Conservation (phyloP, 1,139 yeast species). For the Chernovozyma aurita region DNA sequence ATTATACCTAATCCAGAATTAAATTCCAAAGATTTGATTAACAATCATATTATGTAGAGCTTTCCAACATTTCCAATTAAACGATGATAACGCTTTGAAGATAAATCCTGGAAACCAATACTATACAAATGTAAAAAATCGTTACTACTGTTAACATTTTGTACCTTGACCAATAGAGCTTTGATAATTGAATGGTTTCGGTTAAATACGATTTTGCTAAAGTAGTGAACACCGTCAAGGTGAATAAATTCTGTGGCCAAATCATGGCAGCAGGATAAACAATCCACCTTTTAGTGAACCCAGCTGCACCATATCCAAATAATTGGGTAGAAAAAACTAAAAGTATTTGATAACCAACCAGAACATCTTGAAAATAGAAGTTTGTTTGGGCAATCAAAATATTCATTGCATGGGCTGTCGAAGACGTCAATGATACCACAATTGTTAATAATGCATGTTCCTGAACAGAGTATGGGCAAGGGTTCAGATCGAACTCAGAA, state of each 20-base stretch:
- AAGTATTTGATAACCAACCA: constrained; percentile 9
- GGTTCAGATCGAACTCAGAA: constrained; percentile 14
- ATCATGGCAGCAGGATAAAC: constrained; percentile 21
- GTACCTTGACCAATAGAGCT: constrained; percentile 16
- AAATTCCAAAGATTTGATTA: too few relatives aligned
- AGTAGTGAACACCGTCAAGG: constrained; percentile 21
- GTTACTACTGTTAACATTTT: constrained; percentile 18
- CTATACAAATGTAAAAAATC: constrained; percentile 38
- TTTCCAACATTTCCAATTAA: too few relatives aligned
- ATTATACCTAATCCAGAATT: too few relatives aligned
- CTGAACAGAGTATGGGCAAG: constrained; percentile 14
- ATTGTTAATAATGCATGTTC: constrained; percentile 9
- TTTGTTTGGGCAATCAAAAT: constrained; percentile 13
- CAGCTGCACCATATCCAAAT: constrained; percentile 21
- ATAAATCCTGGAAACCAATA: too few relatives aligned
- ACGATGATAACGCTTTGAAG: too few relatives aligned
- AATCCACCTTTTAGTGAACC: constrained; percentile 18
- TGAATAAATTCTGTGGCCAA: constrained; percentile 23
- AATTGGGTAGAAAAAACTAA: constrained; percentile 14
- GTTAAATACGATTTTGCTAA: constrained; percentile 13
- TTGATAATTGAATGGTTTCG: constrained; percentile 12
- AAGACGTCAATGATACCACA: constrained; percentile 14
- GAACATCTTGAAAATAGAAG: constrained; percentile 10
- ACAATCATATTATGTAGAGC: too few relatives aligned
- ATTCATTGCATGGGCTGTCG: constrained; percentile 17